A percentile compares a stretch with the other conserved stretches of the same genome.
Conservation (phyloP, 768 basidiomycete species). For the Pulveroboletus sp. region DNA sequence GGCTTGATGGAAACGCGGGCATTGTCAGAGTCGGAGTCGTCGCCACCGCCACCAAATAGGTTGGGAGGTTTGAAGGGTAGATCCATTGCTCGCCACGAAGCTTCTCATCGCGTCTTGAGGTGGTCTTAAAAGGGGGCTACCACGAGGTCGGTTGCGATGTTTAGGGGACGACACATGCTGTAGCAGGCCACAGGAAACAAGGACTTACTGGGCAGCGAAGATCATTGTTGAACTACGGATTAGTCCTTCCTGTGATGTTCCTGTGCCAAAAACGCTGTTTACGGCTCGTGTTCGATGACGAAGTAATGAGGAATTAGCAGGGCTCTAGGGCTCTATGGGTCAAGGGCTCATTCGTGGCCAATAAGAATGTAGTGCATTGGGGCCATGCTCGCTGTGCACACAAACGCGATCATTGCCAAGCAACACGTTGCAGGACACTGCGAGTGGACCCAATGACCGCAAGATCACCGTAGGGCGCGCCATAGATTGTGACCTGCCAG, state of each 20-base stretch:
- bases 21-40: background rate
- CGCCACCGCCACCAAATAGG: constrained; percentile 1
- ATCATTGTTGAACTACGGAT: constrained; percentile 1
- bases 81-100: constrained; percentile 8
- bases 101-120: background rate
- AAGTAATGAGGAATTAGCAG: too few species aligned
- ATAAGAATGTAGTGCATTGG: too few species aligned
- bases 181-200: background rate
- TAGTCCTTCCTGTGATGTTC: background rate
- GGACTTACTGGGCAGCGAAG: constrained; percentile 11
- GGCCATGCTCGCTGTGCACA: too few species aligned
- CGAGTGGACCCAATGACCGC: too few species aligned
- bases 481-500: too few species aligned
- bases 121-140: constrained; percentile 7
- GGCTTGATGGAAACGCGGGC: background rate
- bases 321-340: too few species aligned
- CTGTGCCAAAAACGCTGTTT: constrained; percentile 1
- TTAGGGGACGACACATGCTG: constrained; percentile 1
- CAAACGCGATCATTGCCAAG: too few species aligned
- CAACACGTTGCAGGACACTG: too few species aligned
- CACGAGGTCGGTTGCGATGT: constrained; percentile 1
- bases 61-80: constrained; percentile 7
- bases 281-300: too few species aligned
- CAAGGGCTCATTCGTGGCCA: too few species aligned
- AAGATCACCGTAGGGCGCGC: too few species aligned